Base-by-base conservation (phyloP, 1,284 basidiomycete species). In the Cystobasidium slooffiae region DNA sequence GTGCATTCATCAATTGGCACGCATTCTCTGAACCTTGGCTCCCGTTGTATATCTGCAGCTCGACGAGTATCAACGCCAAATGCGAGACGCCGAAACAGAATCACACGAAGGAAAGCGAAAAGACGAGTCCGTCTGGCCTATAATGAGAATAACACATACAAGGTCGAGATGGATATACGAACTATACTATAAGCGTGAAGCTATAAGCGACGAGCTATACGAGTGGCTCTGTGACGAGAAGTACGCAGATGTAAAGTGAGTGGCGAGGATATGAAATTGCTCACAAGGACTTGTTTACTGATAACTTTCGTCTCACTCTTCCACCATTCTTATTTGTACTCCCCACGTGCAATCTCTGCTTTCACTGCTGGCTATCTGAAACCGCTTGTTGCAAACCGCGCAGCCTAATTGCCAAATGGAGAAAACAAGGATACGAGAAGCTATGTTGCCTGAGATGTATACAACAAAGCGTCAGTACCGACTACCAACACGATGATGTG, bases 331-430 rank as follows among this genome's bases (percentile, higher is more conserved):
- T 31, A 9, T 9, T 8, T 37, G 10, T 56, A 31, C 53, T 56
- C 9, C n/a, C 53, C 10, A 8, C 7, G 12, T 10, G 4, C 18
- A 7, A 9, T 53, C 18, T 43, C 31, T 43, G 6, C 20, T 31
- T 59, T 24, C 31, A 22, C 31, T 20, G 3, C n/a, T 39, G 62
- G 22, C 43, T 31, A 20, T 37, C n/a, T n/a, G 31, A 47, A 46
- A 39, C 18, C 2, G 20, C 20, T 3, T 41, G 10, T 16, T 51
- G 14, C 22, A 10, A 49, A 2, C 31, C 31, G 31, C 31, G 31
- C 79, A 98, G 96, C 80, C 85, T 99, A 82, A 93, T 99, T 83
- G 97, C 97, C 43, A 99, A 99, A 83, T 99, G 97, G 97, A 99
- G 99, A 86, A 97, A 97, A 84, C 85, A 91, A 10, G 97, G 97